Evolutionary conservation across 1,139 yeast species (phyloP).

Genomic region (Saccharomyces hybrid): DNA sequence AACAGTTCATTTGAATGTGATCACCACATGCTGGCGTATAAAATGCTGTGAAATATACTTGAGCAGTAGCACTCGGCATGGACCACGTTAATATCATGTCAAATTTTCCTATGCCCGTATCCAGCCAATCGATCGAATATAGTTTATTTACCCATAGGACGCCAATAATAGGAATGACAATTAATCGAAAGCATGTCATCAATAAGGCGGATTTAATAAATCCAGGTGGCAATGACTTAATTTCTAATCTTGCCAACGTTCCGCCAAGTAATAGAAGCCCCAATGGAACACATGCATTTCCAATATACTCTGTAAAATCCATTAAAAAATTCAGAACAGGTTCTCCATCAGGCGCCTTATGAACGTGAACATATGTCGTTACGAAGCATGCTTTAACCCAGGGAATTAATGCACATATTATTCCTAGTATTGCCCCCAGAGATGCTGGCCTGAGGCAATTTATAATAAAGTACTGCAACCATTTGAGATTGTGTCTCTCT

Average conservation of each 20-base stretch:
- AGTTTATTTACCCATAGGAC: slow-evolving; percentile 43
- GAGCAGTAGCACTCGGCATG: slow-evolving; percentile 78
- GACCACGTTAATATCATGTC: slow-evolving; percentile 67
- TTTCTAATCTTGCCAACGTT: slow-evolving; percentile 60
- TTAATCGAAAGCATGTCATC: slow-evolving; percentile 39
- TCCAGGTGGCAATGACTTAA: slow-evolving; percentile 52
- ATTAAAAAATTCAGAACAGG: slow-evolving; percentile 79
- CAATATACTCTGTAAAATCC: slow-evolving; percentile 66
- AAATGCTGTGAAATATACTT: slow-evolving; percentile 77
- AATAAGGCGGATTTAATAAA: slow-evolving; percentile 49
- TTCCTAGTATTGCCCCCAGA: slow-evolving; percentile 43
- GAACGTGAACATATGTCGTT: slow-evolving; percentile 34
- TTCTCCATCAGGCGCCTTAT: slow-evolving; percentile 67
- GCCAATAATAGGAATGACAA: slow-evolving; percentile 52
- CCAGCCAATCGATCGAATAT: slow-evolving; percentile 32
- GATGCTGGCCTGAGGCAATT: slow-evolving; percentile 56
- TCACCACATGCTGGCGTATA: slow-evolving; percentile 57
- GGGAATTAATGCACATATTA: slow-evolving; percentile 58
- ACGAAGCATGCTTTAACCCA: slow-evolving; percentile 67
- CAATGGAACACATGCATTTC: slow-evolving; percentile 76
- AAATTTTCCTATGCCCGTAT: slow-evolving; percentile 43
- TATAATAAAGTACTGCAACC: slow-evolving; percentile 31
- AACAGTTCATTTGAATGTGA: slow-evolving; percentile 71
- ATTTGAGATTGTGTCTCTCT: slow-evolving; percentile 17
- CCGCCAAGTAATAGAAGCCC: slow-evolving; percentile 73